Evolutionary conservation across 208 protist genomes (phyloP), one percentile per base, ranked within the genome.

Genomic region (Trypanosoma cruzi): DNA sequence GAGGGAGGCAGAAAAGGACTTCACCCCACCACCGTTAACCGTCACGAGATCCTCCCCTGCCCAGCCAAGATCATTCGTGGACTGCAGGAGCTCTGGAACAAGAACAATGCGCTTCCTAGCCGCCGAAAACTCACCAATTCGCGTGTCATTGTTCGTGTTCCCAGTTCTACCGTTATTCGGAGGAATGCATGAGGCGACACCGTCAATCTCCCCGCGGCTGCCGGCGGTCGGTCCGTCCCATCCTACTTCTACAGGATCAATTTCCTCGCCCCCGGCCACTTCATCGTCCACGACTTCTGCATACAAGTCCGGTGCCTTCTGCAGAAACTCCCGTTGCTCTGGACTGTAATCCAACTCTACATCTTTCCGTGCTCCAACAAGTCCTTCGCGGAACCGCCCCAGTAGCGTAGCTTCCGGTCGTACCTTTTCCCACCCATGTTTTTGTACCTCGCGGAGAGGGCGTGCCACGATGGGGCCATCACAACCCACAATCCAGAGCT

Each of bases 291-390:
- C 68, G 10, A 80, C 68, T 28, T 73, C 66, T 46, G 77, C 73
- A 67, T 89, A 96, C 28, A 96, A 63, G 72, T 96, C 90, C 3
- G 90, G 90, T 44, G 90, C 85, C 55, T 85, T 68, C 52, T 96
- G 90, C 28, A 96, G 56, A 71, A 96, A 96, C 16, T 73, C 76
- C 22, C 61, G 81, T 64, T 93, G 86, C 57, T 86, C 82, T 4
- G 67, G 52, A 13, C 79, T 80, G 69, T 89, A 93, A 26, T 84
- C 65, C 11, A 85, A 80, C 22, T 68, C 42, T 0, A 64, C 85
- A 56, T 85, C 81, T 18, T 58, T 14, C 28, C 49, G 46, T 32
- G 71, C 71, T 29, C 44, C 71, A 31, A 50, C 71, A 18, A 77
- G 24, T 52, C 71, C 71, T 32, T 68, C 75, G 6, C 66, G 50